Base-by-base conservation (phyloP, 768 basidiomycete genomes). In the Termitomyces sp. region DNA sequence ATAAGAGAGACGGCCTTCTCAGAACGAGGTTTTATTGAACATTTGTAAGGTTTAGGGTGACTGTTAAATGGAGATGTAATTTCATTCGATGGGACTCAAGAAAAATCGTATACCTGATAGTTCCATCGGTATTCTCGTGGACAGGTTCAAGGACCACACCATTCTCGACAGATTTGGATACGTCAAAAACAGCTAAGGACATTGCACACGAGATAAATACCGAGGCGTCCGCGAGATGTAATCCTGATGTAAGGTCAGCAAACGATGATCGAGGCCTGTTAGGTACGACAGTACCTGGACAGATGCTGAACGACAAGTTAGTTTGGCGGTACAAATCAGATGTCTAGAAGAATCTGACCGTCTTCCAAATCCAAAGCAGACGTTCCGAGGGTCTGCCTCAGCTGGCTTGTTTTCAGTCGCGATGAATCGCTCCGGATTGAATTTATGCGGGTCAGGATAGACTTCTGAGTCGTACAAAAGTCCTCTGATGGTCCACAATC, bases 301-400 rank as follows among this genome's bases (percentile, higher is more conserved):
- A 82, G 53, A 77, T 79, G 54, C 82, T 82, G 54, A 38, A 51
- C 53, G 51, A 46, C 42, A 55, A 46, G 8, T 46, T 49, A 61
- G 68, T 60, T 38, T 49, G 58, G 17, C 7, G n/a, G 45, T 43
- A 55, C 48, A 31, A 57, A 40, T 11, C 11, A 43, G 57, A 62
- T 52, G 49, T 51, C 51, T 29, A 34, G 34, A 59, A 59, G n/a
- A 51, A 37, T 10, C 80, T 62, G 61, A 80, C 81, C 88, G 81
- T 73, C 88, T 77, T 52, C 88, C 88, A 67, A 88, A 91, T 6
- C 88, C 88, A 72, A 89, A 91, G 66, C 83, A 86, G 52, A 86
- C 69, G 53, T 77, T 77, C 58, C 83, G 83, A 61, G 87, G 85
- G 70, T 88, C 86, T 20, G 66, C 69, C 66, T 87, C 83, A 36